Conservation (phyloP, 2,329 filamentous ascomycete genomes). For the Xylaria sp. region DNA sequence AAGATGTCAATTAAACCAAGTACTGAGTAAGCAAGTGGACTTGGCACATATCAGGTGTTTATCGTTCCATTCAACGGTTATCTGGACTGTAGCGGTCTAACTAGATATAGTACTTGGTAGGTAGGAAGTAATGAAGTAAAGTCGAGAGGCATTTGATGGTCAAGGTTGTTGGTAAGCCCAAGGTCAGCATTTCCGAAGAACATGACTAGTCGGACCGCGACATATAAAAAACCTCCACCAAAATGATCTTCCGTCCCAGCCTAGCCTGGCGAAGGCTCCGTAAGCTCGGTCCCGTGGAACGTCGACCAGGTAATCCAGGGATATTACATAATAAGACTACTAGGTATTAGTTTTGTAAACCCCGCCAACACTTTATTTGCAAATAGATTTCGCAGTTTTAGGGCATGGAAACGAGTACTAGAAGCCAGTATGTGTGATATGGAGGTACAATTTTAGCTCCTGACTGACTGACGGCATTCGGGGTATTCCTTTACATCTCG, state of each 20-base stretch:
- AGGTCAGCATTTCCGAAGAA: background rate
- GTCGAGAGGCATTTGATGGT: background rate
- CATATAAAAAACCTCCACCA: background rate
- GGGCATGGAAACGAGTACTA: background rate
- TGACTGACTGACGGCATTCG: background rate
- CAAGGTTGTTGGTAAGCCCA: background rate
- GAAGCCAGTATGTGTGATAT: background rate
- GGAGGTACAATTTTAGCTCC: background rate
- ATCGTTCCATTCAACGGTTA: constrained; percentile 26
- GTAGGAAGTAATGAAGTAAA: background rate
- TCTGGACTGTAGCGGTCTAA: constrained; percentile 10
- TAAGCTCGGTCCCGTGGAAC: constrained; percentile 23
- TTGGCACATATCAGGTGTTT: constrained; percentile 34
- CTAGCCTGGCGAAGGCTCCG: constrained; percentile 7
- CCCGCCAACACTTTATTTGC: background rate
- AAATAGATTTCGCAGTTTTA: background rate
- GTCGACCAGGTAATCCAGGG: background rate
- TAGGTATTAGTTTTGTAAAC: background rate
- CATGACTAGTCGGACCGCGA: background rate
- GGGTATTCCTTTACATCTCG: background rate
- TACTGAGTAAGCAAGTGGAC: constrained; percentile 18
- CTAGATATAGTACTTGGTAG: background rate
- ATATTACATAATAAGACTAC: constrained; percentile 1
- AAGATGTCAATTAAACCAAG: constrained; percentile 12
- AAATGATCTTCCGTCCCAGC: constrained; percentile 4